Base-by-base conservation (phyloP, 768 basidiomycete species). In the Brasilioporus rufonigricans region DNA sequence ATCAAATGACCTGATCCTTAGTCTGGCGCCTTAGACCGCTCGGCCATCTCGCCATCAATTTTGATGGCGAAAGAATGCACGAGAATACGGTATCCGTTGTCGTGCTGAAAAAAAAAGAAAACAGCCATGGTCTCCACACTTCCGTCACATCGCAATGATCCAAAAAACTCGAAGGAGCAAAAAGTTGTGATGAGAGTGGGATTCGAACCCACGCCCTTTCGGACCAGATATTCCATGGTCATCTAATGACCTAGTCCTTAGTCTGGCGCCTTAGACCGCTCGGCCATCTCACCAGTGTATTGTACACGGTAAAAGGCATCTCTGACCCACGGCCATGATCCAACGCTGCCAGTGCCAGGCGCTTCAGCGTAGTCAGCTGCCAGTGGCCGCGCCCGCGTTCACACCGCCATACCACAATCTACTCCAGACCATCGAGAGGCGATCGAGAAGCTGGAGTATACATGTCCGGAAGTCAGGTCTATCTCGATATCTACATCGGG, bases 231-330 rank as follows among this genome's bases (percentile, higher is more conserved):
- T 31, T 7, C 48, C 3, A 8, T 24, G 65, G 63, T 63, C 66
- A 69, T 60, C 62, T 4, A 27, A 63, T 62, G 66, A 68, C 68
- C 63, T 68, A n/a, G 13, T 71, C 76, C 78, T 79, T 80, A 80
- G 78, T 80, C 80, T 80, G 80, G 79, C 79, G 79, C 79, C 79
- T 77, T 80, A 74, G 78, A 80, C 79, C 80, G 76, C 79, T 80
- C 80, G 79, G 79, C 79, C 79, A 80, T 79, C 76, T 78, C 62
- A 54, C 67, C 61, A 13, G 3, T 24, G 14, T 4, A 1, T 2
- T 24, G 31, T 3, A 13, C 9, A 1, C 2, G 3, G 0, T 3
- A 31, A 19, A 31, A 29, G 24, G 31, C 14, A 19, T 21, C 7
- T 4, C 10, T 51, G 31, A 40, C 18, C 27, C 27, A n/a, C n/a